Evolutionary conservation across 73 alveolate species (phyloP), one percentile per base, ranked within the genome.

Genomic region (Symbiodinium natans): DNA sequence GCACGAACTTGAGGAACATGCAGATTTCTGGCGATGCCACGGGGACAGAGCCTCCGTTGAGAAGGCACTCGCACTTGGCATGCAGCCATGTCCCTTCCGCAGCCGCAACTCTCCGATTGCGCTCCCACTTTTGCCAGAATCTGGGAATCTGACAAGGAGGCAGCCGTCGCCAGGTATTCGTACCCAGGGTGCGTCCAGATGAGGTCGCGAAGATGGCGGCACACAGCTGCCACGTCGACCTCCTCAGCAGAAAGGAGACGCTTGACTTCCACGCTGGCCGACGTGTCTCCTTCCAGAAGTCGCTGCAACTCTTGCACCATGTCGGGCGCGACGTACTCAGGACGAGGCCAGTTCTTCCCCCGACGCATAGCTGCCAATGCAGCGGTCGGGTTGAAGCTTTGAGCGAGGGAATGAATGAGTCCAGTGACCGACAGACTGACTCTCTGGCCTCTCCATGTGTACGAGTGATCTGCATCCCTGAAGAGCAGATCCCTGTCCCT

Each of bases 341-440:
- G 94, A 2, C 94, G 83, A 31, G 94, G 94, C 94, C 94, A 86
- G 68, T 52, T 86, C 4, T 34, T 25, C 6, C 94, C 94, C 7
- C 33, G n/a, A 46, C 68, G 54, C 94, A 86, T 86, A n/a, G 56
- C 39, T 2, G 84, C 63, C 8, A 86, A 11, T 2, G 41, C 59
- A 5, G 39, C 40, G 10, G 36, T 27, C n/a, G 94, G 68, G 36
- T 86, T 41, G 41, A 86, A 86, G 19, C 63, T 52, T 11, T 33
- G 29, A 3, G 83, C 23, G 17, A 86, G 39, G 2, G 21, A 23
- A 41, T 86, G 94, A 17, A 86, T 6, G 33, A 86, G 31, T 23
- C 84, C 94, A 9, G 94, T 86, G 83, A 73, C 71, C 29, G 94
- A 86, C 27, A 52, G 15, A 54, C 63, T 25, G 41, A 39, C 83